These are phyloP conservation scores for Grosmannia huntii DNA, from an alignment of 2,329 filamentous ascomycete genomes.

Conservation along the genomic window DNA sequence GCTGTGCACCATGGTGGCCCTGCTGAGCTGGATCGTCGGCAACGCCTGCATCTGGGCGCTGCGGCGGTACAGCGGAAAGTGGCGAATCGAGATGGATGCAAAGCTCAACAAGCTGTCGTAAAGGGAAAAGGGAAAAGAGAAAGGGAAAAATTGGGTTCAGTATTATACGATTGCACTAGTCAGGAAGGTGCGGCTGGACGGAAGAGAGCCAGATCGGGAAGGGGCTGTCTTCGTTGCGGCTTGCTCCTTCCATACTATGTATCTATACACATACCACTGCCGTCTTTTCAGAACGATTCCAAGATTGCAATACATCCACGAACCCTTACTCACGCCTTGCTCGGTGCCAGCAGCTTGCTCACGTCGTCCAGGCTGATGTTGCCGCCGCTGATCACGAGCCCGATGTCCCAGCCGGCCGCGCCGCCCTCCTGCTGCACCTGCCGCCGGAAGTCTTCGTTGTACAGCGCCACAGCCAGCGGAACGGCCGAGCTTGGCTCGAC, in stretches of 20 bases:
- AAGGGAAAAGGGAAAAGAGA: neutral
- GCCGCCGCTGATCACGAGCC: slow-evolving; percentile 46
- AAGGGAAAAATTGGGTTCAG: too few relatives aligned
- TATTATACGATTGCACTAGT: neutral
- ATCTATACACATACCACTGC: neutral
- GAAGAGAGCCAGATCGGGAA: neutral
- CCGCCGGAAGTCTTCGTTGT: slow-evolving; percentile 67
- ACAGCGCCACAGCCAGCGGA: slow-evolving; percentile 70
- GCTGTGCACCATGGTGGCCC: slow-evolving; percentile 50
- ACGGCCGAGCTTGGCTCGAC: slow-evolving; percentile 83
- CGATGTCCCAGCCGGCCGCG: slow-evolving; percentile 59
- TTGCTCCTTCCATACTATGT: neutral
- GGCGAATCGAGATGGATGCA: slow-evolving; percentile 52
- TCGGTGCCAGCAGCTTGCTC: slow-evolving; percentile 31
- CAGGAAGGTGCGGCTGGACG: neutral
- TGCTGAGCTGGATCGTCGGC: slow-evolving; percentile 44
- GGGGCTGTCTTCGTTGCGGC: neutral
- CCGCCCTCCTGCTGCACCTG: slow-evolving; percentile 60
- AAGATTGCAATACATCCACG: too few relatives aligned
- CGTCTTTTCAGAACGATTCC: neutral
- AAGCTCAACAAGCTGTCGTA: slow-evolving; percentile 13
- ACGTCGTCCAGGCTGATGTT: slow-evolving; percentile 44
- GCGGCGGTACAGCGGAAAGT: slow-evolving; percentile 44
- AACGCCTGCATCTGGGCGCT: slow-evolving; percentile 47
- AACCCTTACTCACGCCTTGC: neutral